Evolutionary conservation across 2,329 filamentous ascomycete species (phyloP).

Genomic region (Xylaria sp.): DNA sequence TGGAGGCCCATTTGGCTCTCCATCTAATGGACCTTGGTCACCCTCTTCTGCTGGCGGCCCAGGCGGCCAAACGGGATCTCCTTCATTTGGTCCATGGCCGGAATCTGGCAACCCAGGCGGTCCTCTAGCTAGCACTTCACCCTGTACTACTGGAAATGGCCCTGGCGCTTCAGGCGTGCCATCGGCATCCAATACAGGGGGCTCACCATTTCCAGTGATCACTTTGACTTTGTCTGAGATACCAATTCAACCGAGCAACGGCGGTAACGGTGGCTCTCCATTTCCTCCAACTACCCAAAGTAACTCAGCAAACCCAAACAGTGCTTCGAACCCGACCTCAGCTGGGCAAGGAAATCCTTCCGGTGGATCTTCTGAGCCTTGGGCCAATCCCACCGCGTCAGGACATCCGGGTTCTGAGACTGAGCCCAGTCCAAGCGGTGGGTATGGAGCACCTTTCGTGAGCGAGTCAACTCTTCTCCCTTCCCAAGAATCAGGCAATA

Average conservation of each 20-base stretch:
- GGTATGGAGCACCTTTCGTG: conserved; percentile 40
- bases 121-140: conserved; percentile 21
- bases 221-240: conserved; percentile 42
- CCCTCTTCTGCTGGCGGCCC: conserved; percentile 26
- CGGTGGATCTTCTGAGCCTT: conserved; percentile 26
- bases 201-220: conserved; percentile 39
- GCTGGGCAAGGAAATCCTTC: conserved; percentile 35
- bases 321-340: conserved; percentile 34
- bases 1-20: conserved; percentile 16
- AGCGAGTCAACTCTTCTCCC: conserved; percentile 37
- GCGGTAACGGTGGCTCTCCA: conserved; percentile 20
- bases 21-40: conserved; percentile 28
- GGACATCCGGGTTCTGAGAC: conserved; percentile 17
- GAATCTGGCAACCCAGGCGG: conserved; percentile 29
- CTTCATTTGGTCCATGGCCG: conserved; percentile 28
- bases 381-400: conserved; percentile 25
- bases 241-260: conserved; percentile 22
- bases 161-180: conserved; percentile 12
- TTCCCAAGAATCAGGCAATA: conserved; percentile 33
- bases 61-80: conserved; percentile 30
- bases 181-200: conserved; percentile 31
- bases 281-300: conserved; percentile 22
- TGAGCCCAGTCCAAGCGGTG: conserved; percentile 38
- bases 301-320: conserved; percentile 27
- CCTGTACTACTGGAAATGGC: conserved; percentile 10